Percentiles rank a stretch among this genome's conserved stretches.
phyloP scores from a whole-genome alignment of 179 eudicot species.

The Beta corolliflora region DNA sequence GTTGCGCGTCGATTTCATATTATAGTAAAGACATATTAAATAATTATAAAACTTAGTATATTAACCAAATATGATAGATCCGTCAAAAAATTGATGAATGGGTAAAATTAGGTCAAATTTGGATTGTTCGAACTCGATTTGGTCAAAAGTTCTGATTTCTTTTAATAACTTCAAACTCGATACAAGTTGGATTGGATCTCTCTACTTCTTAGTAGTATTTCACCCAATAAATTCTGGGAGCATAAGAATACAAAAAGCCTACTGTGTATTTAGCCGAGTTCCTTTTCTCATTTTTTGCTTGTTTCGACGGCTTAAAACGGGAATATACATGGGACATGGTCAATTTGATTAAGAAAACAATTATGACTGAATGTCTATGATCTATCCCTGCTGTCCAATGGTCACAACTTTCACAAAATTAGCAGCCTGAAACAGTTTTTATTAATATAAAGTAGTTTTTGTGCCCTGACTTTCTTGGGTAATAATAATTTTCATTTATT shows the following conservation, averaged over 20 bases:
- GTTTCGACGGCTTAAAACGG: neutral
- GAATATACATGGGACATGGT: neutral
- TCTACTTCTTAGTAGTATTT: neutral
- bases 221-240: neutral
- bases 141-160: no score
- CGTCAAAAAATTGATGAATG: no score
- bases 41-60: no score
- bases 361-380: neutral
- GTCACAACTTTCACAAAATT: neutral
- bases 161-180: no score
- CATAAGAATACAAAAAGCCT: neutral
- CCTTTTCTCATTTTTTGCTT: neutral
- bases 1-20: no score
- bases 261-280: neutral
- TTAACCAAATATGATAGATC: no score
- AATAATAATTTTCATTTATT: no score
- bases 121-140: no score
- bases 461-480: no score
- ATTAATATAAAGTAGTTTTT: neutral
- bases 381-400: neutral
- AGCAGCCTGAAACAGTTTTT: neutral
- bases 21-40: no score
- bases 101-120: no score
- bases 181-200: no score
- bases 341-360: conserved; percentile 6